Percentiles rank a stretch among this genome's conserved stretches.
Evolutionary conservation across 2,329 filamentous ascomycete genomes (phyloP).

Genomic region (Shiraia sp.): DNA sequence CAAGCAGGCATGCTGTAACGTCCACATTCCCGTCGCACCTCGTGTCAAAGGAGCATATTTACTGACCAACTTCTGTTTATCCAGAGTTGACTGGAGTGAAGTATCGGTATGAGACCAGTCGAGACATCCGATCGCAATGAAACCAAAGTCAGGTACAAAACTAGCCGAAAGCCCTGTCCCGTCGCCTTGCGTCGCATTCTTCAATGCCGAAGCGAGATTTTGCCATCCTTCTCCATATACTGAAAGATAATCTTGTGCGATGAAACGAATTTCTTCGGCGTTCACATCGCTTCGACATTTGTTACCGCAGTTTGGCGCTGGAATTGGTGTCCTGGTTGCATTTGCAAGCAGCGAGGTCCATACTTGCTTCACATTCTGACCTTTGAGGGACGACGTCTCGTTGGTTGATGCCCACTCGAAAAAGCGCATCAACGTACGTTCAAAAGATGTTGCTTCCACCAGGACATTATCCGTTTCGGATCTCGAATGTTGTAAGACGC

Average conservation of each 20-base stretch:
- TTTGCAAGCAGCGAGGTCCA: slow-evolving; percentile 28
- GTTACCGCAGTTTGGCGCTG: slow-evolving; percentile 38
- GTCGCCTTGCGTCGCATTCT: slow-evolving; percentile 41
- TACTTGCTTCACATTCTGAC: slow-evolving; percentile 23
- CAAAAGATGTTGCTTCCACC: slow-evolving; percentile 45
- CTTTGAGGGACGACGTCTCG: slow-evolving; percentile 36
- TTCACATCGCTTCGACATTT: slow-evolving; percentile 29
- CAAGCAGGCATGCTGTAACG: slow-evolving; percentile 44
- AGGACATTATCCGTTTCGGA: slow-evolving; percentile 40
- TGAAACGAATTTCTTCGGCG: slow-evolving; percentile 35
- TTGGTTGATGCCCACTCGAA: slow-evolving; percentile 43
- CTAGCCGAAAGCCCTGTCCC: slow-evolving; percentile 41
- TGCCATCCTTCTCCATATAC: slow-evolving; percentile 4
- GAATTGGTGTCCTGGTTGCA: slow-evolving; percentile 40
- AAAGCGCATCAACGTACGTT: slow-evolving; percentile 43
- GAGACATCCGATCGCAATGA: slow-evolving; percentile 29
- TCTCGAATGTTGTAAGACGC: slow-evolving; percentile 49
- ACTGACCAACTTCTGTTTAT: slow-evolving; percentile 32
- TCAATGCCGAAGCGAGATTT: slow-evolving; percentile 24
- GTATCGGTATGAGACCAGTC: slow-evolving; percentile 41
- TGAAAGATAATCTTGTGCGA: slow-evolving; percentile 6
- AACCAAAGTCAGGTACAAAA: slow-evolving; percentile 5
- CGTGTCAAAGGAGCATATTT: slow-evolving; percentile 42
- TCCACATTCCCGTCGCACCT: slow-evolving; percentile 43
- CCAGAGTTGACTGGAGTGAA: slow-evolving; percentile 22